Conservation (phyloP, 2,329 filamentous ascomycete species). For the Pseudogymnoascus sp. region DNA sequence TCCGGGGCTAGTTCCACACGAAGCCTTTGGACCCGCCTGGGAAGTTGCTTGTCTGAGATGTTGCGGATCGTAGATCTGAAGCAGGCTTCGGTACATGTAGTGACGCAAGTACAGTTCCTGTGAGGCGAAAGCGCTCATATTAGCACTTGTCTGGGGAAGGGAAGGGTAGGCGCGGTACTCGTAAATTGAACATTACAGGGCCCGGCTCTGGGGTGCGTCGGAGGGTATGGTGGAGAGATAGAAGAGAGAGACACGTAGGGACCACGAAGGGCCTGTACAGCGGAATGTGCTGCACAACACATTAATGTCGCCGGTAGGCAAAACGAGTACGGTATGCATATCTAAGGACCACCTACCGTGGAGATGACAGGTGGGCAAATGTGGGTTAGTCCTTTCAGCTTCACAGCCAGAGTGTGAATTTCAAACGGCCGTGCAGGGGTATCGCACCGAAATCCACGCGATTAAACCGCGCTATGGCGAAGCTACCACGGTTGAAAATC, state of each 20-base stretch:
- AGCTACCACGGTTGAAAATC: slow-evolving; percentile 8
- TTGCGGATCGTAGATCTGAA: slow-evolving; percentile 6
- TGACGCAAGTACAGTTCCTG: slow-evolving; percentile 1
- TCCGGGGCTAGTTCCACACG: not conserved
- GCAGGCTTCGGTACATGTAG: slow-evolving; percentile 1
- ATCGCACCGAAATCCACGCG: not conserved
- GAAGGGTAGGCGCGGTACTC: slow-evolving; percentile 8
- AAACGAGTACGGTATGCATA: not conserved
- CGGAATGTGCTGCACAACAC: slow-evolving; percentile 5
- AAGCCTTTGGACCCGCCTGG: not conserved
- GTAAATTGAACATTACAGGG: not conserved
- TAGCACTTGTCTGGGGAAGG: not conserved
- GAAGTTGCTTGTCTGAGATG: slow-evolving; percentile 5
- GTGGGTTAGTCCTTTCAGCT: slow-evolving; percentile 5
- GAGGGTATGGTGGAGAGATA: not conserved
- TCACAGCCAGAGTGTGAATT: slow-evolving; percentile 5
- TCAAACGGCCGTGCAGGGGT: slow-evolving; percentile 6
- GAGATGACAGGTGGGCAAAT: slow-evolving; percentile 2
- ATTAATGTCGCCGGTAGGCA: not conserved
- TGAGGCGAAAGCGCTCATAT: slow-evolving; percentile 1
- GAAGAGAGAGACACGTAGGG: slow-evolving; percentile 5
- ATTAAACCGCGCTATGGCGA: not conserved
- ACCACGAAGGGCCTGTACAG: not conserved
- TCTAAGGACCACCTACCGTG: not conserved
- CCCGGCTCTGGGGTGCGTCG: slow-evolving; percentile 2